Conservation (phyloP, 176 grass and related monocot species). For the Oryza glumipatula region DNA sequence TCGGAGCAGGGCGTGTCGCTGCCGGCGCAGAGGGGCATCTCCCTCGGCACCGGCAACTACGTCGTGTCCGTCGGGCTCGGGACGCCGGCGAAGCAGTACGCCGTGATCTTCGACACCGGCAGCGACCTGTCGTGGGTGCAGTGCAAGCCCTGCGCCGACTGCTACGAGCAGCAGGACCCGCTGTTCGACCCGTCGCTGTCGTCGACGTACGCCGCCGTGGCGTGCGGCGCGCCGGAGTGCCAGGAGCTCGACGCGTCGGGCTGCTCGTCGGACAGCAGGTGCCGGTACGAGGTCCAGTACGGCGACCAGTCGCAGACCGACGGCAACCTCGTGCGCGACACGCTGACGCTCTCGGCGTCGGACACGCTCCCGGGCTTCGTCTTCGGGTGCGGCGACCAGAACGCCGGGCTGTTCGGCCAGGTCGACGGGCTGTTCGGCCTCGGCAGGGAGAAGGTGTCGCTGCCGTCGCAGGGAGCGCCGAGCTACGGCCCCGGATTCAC, state of each 20-base stretch:
- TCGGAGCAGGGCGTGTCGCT: conserved; percentile 49
- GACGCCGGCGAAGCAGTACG: conserved; percentile 49
- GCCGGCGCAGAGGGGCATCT: conserved; percentile 50
- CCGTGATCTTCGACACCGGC: conserved; percentile 84
- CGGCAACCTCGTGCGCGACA: conserved; percentile 64
- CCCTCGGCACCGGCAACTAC: conserved; percentile 71
- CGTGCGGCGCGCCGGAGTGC: conserved; percentile 54
- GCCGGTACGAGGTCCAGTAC: conserved; percentile 71
- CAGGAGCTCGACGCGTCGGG: conserved; percentile 28
- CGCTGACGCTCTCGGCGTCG: conserved; percentile 47
- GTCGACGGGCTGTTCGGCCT: conserved; percentile 71
- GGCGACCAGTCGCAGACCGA: conserved; percentile 70
- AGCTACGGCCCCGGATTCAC: conserved; percentile 73
- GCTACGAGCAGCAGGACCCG: conserved; percentile 74
- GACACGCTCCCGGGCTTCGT: conserved; percentile 52
- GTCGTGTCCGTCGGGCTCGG: conserved; percentile 72
- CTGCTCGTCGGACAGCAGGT: conserved; percentile 39
- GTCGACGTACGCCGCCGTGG: conserved; percentile 51
- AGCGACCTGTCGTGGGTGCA: conserved; percentile 92
- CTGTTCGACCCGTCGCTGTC: conserved; percentile 76
- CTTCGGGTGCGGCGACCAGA: conserved; percentile 69
- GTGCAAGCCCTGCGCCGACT: conserved; percentile 60
- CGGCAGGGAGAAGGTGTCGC: conserved; percentile 60
- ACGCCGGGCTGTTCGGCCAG: conserved; percentile 62
- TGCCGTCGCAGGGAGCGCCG: conserved; percentile 60